Conservation (phyloP, 2,329 filamentous ascomycete species). For the Hansfordia pulvinata region DNA sequence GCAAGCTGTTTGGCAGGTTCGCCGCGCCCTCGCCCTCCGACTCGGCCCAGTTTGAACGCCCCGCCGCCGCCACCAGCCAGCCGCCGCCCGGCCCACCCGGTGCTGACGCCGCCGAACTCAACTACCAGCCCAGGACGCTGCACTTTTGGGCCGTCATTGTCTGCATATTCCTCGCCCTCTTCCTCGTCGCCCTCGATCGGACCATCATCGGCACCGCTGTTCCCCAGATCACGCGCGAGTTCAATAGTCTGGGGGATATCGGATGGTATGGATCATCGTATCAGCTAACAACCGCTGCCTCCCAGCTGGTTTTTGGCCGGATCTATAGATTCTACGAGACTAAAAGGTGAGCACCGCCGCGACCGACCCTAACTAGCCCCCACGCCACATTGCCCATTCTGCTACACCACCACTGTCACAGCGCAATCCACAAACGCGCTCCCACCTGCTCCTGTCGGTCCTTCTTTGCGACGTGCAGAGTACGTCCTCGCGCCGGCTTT, state of each 20-base stretch:
- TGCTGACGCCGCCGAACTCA: slow-evolving; percentile 19
- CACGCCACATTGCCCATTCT: too few relatives aligned
- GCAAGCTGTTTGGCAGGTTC: too few relatives aligned
- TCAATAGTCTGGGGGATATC: slow-evolving; percentile 43
- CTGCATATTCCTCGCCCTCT: slow-evolving; percentile 40
- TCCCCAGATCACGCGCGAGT: slow-evolving; percentile 41
- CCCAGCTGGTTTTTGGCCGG: slow-evolving; percentile 37
- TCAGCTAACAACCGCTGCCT: slow-evolving; percentile 44
- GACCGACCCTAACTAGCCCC: too few relatives aligned
- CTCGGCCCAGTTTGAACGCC: too few relatives aligned
- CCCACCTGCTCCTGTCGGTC: too few relatives aligned
- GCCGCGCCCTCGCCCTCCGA: too few relatives aligned
- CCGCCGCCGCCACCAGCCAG: too few relatives aligned
- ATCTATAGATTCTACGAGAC: slow-evolving; percentile 40
- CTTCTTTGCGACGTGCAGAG: background rate
- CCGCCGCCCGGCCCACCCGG: too few relatives aligned
- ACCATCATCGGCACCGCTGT: slow-evolving; percentile 44
- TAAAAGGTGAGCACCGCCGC: slow-evolving; percentile 28
- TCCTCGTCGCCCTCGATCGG: slow-evolving; percentile 42
- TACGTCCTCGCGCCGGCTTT: too few relatives aligned
- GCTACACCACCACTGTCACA: slow-evolving; percentile 2
- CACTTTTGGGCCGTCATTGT: slow-evolving; percentile 42
- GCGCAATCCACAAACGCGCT: slow-evolving; percentile 1
- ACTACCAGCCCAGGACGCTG: slow-evolving; percentile 36
- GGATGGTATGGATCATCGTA: slow-evolving; percentile 52